Evolutionary conservation across 441 rosid genomes (phyloP).

Genomic region (Pelargonium myrrhifolium): DNA sequence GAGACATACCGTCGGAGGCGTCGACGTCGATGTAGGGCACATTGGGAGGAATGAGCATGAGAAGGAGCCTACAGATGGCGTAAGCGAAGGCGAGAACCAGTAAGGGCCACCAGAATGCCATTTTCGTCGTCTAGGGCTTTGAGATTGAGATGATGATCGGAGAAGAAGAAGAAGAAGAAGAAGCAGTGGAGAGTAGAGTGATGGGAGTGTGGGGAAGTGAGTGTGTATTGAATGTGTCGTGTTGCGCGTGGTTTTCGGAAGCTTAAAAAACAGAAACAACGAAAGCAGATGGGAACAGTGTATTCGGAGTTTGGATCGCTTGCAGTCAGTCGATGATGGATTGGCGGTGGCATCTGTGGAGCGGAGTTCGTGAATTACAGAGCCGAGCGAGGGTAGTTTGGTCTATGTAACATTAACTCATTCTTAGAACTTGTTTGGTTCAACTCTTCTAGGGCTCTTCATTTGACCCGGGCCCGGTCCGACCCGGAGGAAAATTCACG

Average conservation of each 20-base stretch:
- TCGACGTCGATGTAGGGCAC: constrained; percentile 95
- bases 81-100: constrained; percentile 78
- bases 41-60: constrained; percentile 81
- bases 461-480: no score
- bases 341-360: no score
- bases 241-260: no score
- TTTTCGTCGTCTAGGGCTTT: constrained; percentile 15
- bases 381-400: no score
- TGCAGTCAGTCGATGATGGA: neutral
- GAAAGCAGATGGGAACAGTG: neutral
- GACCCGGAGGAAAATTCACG: no score
- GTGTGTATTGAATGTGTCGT: no score
- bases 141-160: neutral
- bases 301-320: neutral
- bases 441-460: no score
- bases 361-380: no score
- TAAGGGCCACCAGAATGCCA: constrained; percentile 94
- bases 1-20: constrained; percentile 63
- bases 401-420: neutral
- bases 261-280: neutral
- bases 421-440: no score
- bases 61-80: constrained; percentile 77
- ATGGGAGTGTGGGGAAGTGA: neutral
- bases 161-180: neutral
- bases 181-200: neutral